Evolutionary conservation across 768 basidiomycete species (phyloP), one percentile per base, ranked within the genome.

Genomic region (Boletus rubescentipes): DNA sequence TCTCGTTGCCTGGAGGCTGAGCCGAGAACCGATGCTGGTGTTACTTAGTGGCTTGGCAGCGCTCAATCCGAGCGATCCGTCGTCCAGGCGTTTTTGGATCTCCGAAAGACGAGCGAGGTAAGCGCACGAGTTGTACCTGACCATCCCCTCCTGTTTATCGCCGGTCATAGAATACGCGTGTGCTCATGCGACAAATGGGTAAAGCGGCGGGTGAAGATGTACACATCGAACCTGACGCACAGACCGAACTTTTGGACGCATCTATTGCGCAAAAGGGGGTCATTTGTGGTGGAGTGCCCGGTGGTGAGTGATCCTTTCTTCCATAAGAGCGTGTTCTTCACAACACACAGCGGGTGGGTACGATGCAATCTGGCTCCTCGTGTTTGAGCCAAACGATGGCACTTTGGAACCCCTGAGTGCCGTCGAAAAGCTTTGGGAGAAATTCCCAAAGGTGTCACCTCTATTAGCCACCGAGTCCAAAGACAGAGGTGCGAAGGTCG

Each of bases 331-430:
- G 9, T n/a, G 38, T 44, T 49, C 32, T 49, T 59, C 39, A 59
- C 9, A 40, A 10, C 37, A 23, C 34, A 49, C 60, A 98, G 97
- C 97, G 48, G 97, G 97, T 10, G 97, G 97, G 2, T 98, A 91
- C 70, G 97, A 99, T 67, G 97, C 97, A 8, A 82, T 98, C 54
- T 98, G 94, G 93, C 75, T 99, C 6, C 81, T 99, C 15, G 82
- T 94, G 16, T 80, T 89, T 63, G 86, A 89, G 43, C 79, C 84
- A 35, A 61, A 73, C 56, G 70, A 72, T 44, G 71, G 74, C 38
- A 71, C 77, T 9, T 74, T 78, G 55, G 73, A 79, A 61, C 84
- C 90, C 3, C 66, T 83, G 23, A 68, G 77, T 30, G 80, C 82
- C 21, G 76, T 93, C 42, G 87, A 92, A 68, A 73, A 75, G 50